Evolutionary conservation across 148 eudicot genomes (phyloP), one percentile per base, ranked within the genome.

Genomic region (Bassia scoparia): DNA sequence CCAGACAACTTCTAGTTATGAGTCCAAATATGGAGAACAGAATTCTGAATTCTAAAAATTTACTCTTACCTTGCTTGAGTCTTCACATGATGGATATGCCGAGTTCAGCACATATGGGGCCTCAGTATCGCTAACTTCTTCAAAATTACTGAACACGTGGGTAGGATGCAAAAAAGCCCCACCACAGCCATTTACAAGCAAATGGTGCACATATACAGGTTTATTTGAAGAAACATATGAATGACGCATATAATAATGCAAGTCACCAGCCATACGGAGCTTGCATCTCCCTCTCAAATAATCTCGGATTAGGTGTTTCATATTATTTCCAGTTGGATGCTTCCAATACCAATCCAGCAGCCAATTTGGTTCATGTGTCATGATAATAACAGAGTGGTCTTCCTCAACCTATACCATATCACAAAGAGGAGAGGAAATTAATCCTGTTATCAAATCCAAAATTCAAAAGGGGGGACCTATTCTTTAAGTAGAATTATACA

Each of bases 101-200:
- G 94, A 86, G 78, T 84, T 78, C 83, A 81, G 81, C 68, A 87
- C 86, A 69, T 96, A 96, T 60, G 83, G 66, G 10, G 90, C 82
- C 53, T 85, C 97, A 70, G 83, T 79, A 48, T 85, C 94, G 69
- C 85, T 82, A 68, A 72, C 78, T 34, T 85, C 84, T 70, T 85
- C 78, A 60, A 96, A 92, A 81, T 81, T 82, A 79, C 86, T 85
- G 70, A 96, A 96, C 69, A 92, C 92, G 29, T 96, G 99, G 13
- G 99, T 96, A 59, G 99, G 99, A 74, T 96, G 99, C 86, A 96
- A 87, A 87, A 96, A 96, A 26, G 99, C 99, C 59, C 99, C 99
- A 74, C 99, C 99, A 72, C 92, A 89, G 60, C 99, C 99, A 68
- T 96, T 96, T 73, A 96, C 99, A 69, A 96, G 89, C 52, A 92